A percentile compares a stretch with the other conserved stretches of the same genome.
Evolutionary conservation across 2,329 filamentous ascomycete genomes (phyloP).

Genomic region (Fusarium burgessii): DNA sequence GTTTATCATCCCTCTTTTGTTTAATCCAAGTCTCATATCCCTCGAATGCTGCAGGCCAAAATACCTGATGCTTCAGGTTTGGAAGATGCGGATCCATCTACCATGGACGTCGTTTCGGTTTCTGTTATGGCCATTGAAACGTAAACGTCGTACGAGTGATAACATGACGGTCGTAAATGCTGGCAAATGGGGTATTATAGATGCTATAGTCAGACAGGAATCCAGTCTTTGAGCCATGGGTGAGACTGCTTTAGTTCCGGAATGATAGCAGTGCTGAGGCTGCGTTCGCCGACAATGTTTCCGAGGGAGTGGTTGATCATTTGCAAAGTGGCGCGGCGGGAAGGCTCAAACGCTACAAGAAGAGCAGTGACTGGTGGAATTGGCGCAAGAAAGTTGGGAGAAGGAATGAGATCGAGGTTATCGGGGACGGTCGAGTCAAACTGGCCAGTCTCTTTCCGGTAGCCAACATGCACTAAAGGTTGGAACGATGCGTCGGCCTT

Average conservation of each 20-base stretch:
- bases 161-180: conserved; percentile 10
- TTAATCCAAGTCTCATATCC: too few species aligned
- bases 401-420: conserved; percentile 32
- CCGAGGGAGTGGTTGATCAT: conserved; percentile 46
- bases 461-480: conserved; percentile 32
- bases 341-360: conserved; percentile 33
- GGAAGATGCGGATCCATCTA: too few species aligned
- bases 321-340: conserved; percentile 40
- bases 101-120: too few species aligned
- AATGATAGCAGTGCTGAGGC: conserved; percentile 42
- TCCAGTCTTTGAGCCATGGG: conserved; percentile 44
- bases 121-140: conserved; percentile 26
- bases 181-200: conserved; percentile 2
- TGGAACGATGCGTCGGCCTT: conserved; percentile 33
- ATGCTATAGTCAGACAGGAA: conserved; percentile 24
- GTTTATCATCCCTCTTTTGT: too few species aligned
- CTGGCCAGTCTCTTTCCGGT: conserved; percentile 34
- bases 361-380: conserved; percentile 29
- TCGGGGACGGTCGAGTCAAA: conserved; percentile 33
- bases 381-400: conserved; percentile 17
- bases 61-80: too few species aligned
- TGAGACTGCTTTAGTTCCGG: conserved; percentile 35
- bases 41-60: too few species aligned
- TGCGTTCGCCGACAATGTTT: conserved; percentile 45
- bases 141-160: not conserved